Evolutionary conservation across 129 eudicot genomes (phyloP).

Genomic region (Lactuca sativa): DNA sequence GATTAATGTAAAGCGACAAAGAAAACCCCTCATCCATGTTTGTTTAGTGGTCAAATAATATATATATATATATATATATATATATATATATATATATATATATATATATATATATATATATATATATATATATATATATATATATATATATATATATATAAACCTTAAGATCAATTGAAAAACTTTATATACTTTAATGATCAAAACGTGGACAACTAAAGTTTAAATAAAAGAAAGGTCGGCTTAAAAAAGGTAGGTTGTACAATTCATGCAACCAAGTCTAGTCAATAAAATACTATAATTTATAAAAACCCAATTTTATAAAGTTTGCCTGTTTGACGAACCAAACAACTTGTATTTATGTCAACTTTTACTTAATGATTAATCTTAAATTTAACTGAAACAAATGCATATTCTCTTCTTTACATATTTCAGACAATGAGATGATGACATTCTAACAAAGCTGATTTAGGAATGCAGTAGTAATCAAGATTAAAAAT

Average conservation of each 20-base stretch:
- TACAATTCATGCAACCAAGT: slow-evolving; percentile 5
- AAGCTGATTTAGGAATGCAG: neutral
- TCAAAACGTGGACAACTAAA: too few species aligned
- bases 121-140: too few species aligned
- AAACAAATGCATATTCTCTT: too few species aligned
- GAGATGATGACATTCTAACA: slow-evolving; percentile 1
- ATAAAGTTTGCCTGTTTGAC: neutral
- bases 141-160: too few species aligned
- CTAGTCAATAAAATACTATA: neutral
- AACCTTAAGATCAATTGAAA: too few species aligned
- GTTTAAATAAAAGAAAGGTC: neutral
- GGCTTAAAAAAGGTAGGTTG: neutral
- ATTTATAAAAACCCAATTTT: neutral
- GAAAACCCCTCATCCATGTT: too few species aligned
- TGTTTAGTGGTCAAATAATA: too few species aligned
- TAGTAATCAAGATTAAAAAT: neutral
- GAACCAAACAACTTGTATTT: neutral
- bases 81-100: too few species aligned
- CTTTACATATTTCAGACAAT: neutral
- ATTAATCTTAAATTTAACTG: neutral
- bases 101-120: too few species aligned
- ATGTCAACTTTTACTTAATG: neutral
- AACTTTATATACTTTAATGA: too few species aligned
- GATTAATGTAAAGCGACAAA: too few species aligned
- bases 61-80: too few species aligned